These are phyloP conservation scores for Mycena leptocephala DNA, from an alignment of 768 basidiomycete genomes.

Conservation along the genomic window DNA sequence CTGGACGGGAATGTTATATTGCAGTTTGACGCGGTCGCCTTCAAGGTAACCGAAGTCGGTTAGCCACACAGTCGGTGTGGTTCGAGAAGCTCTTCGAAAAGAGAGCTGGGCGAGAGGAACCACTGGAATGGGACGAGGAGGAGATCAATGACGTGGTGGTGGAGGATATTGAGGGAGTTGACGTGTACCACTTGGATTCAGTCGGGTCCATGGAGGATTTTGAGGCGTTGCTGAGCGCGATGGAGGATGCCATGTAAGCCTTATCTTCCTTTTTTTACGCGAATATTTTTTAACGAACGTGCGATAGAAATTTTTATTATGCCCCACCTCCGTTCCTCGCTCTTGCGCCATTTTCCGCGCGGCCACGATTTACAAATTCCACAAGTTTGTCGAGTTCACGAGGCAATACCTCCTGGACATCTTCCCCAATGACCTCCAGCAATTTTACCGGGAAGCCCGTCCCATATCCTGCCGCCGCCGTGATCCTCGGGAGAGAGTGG, in stretches of 20 bases:
- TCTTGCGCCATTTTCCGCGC: slow-evolving; percentile 53
- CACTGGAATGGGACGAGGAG: slow-evolving; percentile 8
- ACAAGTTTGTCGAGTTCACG: slow-evolving; percentile 44
- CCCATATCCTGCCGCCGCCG: slow-evolving; percentile 47
- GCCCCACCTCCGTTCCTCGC: slow-evolving; percentile 43
- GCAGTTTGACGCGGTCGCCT: slow-evolving; percentile 37
- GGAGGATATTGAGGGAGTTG: slow-evolving; percentile 15
- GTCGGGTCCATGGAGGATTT: slow-evolving; percentile 26
- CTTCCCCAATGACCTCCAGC: slow-evolving; percentile 46
- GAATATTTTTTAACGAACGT: too few relatives aligned
- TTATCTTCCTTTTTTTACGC: background rate
- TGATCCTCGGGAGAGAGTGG: slow-evolving; percentile 50
- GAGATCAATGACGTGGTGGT: slow-evolving; percentile 11
- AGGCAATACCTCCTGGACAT: slow-evolving; percentile 41
- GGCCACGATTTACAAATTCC: slow-evolving; percentile 48
- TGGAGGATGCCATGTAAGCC: slow-evolving; percentile 41
- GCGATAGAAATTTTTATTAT: slow-evolving; percentile 36
- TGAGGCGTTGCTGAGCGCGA: slow-evolving; percentile 32
- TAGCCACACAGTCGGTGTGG: slow-evolving; percentile 41
- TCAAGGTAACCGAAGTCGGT: slow-evolving; percentile 43
- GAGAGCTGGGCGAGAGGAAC: slow-evolving; percentile 8
- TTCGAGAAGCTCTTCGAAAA: slow-evolving; percentile 42
- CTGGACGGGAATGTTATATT: slow-evolving; percentile 45
- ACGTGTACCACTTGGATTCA: slow-evolving; percentile 13
- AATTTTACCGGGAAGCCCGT: slow-evolving; percentile 25